Percentiles rank a stretch among this genome's conserved stretches.
These are phyloP conservation scores for Colletotrichum ledebouriae DNA, from an alignment of 2,329 filamentous ascomycete species.

Conservation along the genomic window DNA sequence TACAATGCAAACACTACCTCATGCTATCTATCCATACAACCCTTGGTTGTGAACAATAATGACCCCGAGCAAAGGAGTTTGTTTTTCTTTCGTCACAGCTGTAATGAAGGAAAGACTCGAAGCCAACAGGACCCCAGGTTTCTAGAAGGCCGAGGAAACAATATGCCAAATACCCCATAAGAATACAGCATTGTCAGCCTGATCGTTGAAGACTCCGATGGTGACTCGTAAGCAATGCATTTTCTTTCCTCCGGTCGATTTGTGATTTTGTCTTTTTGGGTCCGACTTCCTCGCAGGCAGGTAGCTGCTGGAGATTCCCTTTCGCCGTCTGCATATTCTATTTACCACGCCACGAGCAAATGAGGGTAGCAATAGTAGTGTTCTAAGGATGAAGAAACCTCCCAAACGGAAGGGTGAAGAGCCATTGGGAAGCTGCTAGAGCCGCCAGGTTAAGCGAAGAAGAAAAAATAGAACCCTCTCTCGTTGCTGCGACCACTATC, in stretches of 20 bases:
- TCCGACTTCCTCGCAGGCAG: conserved; percentile 30
- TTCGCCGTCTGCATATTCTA: conserved; percentile 25
- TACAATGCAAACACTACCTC: conserved; percentile 36
- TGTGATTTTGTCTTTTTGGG: conserved; percentile 10
- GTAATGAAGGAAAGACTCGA: conserved; percentile 15
- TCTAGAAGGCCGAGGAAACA: conserved; percentile 7
- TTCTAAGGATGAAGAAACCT: conserved; percentile 32
- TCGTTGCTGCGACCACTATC: conserved; percentile 42
- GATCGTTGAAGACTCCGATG: conserved; percentile 13
- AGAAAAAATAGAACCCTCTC: conserved; percentile 35
- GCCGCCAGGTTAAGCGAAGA: conserved; percentile 34
- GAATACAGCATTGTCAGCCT: conserved; percentile 6
- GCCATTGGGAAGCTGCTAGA: conserved; percentile 29
- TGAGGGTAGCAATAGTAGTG: conserved; percentile 39
- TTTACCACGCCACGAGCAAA: conserved; percentile 39
- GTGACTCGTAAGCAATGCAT: conserved; percentile 4
- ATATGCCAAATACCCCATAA: neutral
- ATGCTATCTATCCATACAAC: conserved; percentile 39
- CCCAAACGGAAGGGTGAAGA: conserved; percentile 31
- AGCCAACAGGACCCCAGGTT: conserved; percentile 15
- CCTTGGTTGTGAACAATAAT: too few species aligned
- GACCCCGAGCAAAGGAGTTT: too few species aligned
- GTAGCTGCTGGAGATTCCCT: conserved; percentile 5
- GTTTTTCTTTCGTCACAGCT: conserved; percentile 13
- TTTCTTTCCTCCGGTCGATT: neutral